These are phyloP conservation scores for Penicillium simplicissimum DNA, from an alignment of 495 filamentous ascomycete genomes.

Conservation along the genomic window DNA sequence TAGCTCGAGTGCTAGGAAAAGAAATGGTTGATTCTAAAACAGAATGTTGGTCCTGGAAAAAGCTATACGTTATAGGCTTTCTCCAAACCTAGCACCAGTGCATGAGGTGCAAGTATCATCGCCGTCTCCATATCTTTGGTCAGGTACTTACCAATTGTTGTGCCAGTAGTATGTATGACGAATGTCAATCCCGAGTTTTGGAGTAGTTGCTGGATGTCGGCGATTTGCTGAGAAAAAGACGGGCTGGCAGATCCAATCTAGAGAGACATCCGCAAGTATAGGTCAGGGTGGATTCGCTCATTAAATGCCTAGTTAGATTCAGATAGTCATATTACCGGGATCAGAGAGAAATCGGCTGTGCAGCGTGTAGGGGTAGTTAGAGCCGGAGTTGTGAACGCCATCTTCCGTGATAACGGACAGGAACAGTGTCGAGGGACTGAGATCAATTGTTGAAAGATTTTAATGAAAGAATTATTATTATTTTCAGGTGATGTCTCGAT, in stretches of 20 bases:
- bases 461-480: neutral
- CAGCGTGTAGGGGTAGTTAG: slow-evolving; percentile 59
- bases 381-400: slow-evolving; percentile 20
- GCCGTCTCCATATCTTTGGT: neutral
- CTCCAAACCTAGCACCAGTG: neutral
- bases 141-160: slow-evolving; percentile 65
- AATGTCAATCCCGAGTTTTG: slow-evolving; percentile 68
- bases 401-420: neutral
- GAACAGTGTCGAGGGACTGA: neutral
- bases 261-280: neutral
- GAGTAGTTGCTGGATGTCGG: slow-evolving; percentile 75
- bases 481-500: neutral
- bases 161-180: slow-evolving; percentile 81
- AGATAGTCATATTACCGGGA: slow-evolving; percentile 51
- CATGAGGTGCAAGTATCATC: neutral
- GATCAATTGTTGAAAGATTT: neutral
- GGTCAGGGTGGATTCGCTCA: no score
- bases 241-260: slow-evolving; percentile 69
- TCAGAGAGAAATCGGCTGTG: slow-evolving; percentile 72
- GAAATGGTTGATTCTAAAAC: neutral
- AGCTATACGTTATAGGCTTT: neutral
- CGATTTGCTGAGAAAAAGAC: slow-evolving; percentile 78
- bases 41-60: neutral
- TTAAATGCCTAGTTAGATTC: neutral
- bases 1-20: no score